These are phyloP conservation scores for Globisporangium lucens DNA, from an alignment of 352 stramenopile genomes.

Conservation along the genomic window DNA sequence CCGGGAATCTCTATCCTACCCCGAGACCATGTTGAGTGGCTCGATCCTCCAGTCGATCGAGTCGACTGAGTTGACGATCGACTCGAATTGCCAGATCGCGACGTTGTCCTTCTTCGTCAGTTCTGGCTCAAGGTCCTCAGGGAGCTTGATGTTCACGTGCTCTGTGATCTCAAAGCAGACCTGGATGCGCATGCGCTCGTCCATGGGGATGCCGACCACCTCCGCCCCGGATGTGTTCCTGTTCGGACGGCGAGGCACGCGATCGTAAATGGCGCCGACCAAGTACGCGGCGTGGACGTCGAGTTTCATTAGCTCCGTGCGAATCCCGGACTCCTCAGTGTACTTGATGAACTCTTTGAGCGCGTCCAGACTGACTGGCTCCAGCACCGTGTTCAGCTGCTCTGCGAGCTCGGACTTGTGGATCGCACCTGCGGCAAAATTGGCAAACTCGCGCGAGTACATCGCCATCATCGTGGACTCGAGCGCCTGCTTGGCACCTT, in stretches of 20 bases:
- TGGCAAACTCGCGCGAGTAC: background rate
- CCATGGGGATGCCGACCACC: background rate
- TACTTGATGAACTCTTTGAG: background rate
- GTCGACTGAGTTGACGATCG: background rate
- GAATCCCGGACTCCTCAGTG: background rate
- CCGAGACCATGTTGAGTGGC: background rate
- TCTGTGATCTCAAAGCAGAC: background rate
- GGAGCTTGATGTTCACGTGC: background rate
- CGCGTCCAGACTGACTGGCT: background rate
- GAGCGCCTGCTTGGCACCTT: background rate
- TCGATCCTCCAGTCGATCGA: background rate
- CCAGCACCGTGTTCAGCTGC: background rate
- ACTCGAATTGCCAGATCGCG: background rate
- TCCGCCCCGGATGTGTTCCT: background rate
- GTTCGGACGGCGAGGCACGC: background rate
- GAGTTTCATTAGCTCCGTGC: background rate
- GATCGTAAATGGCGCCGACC: background rate
- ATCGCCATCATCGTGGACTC: background rate
- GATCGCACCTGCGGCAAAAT: background rate
- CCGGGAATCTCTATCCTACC: background rate
- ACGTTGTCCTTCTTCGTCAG: background rate
- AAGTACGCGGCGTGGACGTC: background rate
- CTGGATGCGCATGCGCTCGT: background rate
- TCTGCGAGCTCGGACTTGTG: background rate
- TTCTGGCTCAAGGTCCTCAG: background rate